Percentiles rank a stretch among this genome's conserved stretches.
phyloP scores from a whole-genome alignment of 345 rosid genomes.

The Syzygium oleosum region DNA sequence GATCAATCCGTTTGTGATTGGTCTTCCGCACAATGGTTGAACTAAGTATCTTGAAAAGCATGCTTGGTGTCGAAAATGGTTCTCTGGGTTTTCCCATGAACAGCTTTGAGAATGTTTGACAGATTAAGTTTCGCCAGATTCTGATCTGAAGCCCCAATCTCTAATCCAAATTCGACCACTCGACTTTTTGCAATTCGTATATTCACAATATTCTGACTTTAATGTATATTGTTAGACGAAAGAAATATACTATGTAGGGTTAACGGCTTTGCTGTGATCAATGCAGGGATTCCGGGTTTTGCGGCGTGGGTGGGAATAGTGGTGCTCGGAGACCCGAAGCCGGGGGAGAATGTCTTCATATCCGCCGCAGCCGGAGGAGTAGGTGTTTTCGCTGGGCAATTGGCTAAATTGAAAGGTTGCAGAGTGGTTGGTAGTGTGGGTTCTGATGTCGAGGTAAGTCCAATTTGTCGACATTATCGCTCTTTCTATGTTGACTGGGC shows the following conservation, averaged over 20 bases:
- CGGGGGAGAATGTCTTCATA: slow-evolving; percentile 23
- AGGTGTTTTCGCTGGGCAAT: slow-evolving; percentile 30
- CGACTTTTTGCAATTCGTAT: background rate
- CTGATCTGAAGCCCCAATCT: background rate
- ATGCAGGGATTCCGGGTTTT: slow-evolving; percentile 26
- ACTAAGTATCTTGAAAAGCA: background rate
- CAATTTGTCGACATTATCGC: background rate
- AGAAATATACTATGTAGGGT: background rate
- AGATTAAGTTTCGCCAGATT: background rate
- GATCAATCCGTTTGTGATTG: background rate
- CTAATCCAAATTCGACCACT: background rate
- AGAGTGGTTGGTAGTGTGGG: slow-evolving; percentile 35
- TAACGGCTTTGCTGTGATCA: background rate
- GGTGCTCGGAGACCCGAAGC: slow-evolving; percentile 18
- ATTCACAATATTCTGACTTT: background rate
- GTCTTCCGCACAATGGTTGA: background rate
- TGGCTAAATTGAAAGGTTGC: slow-evolving; percentile 35
- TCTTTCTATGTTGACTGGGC: background rate
- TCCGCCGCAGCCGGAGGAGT: slow-evolving; percentile 45
- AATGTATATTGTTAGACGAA: background rate
- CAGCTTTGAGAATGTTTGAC: background rate
- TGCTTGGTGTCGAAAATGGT: background rate
- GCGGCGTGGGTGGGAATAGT: slow-evolving; percentile 36
- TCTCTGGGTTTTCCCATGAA: background rate
- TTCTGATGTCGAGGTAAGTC: slow-evolving; percentile 23